phyloP scores from a whole-genome alignment of 1,139 yeast genomes.

The Yamadazyma trypodendri region DNA sequence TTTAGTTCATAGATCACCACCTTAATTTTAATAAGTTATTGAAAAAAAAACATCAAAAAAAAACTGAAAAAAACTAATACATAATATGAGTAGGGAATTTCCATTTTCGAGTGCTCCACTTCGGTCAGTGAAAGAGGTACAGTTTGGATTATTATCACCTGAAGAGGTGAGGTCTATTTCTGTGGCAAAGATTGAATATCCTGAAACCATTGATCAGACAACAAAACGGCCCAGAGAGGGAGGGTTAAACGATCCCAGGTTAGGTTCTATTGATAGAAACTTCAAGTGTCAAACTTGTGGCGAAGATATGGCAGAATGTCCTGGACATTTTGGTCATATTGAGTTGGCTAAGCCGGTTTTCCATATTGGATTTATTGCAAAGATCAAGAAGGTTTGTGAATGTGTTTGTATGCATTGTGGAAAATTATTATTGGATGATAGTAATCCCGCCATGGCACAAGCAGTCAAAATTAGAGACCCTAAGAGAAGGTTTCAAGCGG shows the following conservation, averaged over 20 bases:
- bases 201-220: constrained; percentile 98
- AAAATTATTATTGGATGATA: constrained; percentile 82
- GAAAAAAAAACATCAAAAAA: constrained; percentile 5
- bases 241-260: constrained; percentile 93
- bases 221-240: constrained; percentile 94
- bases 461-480: constrained; percentile 91
- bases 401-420: constrained; percentile 99
- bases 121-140: constrained; percentile 95
- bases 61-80: constrained; percentile 6
- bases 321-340: constrained; percentile 99
- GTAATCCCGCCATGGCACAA: constrained; percentile 82
- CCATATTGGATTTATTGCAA: constrained; percentile 92
- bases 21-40: constrained; percentile 1
- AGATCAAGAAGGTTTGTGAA: constrained; percentile 93
- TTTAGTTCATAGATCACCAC: constrained; percentile 6
- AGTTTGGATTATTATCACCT: constrained; percentile 96
- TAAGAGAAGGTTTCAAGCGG: constrained; percentile 92
- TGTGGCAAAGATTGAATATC: constrained; percentile 95
- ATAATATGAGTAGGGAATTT: constrained; percentile 56
- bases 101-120: constrained; percentile 98
- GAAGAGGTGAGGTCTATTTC: constrained; percentile 97
- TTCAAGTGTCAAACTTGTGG: constrained; percentile 99
- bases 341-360: constrained; percentile 98
- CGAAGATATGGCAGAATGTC: constrained; percentile 98
- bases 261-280: constrained; percentile 96